Evolutionary conservation across 2,329 filamentous ascomycete species (phyloP), one percentile per base, ranked within the genome.

Genomic region (Diaporthe australafricana): DNA sequence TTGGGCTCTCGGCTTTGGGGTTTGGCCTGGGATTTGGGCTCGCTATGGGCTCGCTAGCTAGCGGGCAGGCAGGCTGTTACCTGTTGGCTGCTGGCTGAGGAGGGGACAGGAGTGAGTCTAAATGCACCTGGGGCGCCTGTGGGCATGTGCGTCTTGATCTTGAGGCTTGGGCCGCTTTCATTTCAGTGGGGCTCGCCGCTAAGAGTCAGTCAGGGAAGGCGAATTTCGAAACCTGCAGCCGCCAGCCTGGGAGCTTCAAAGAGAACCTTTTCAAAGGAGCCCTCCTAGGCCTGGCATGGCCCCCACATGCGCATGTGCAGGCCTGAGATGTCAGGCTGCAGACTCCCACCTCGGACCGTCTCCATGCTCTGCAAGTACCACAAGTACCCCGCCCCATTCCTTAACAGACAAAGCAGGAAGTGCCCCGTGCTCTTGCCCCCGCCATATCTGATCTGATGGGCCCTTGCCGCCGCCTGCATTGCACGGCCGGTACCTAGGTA

Each of bases 131-230:
- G 52, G 66, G 50, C 66, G 56, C 27, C 35, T 45, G 48, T 53
- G 52, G 63, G 48, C 52, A 53, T 55, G 65, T 60, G 56, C 56
- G 38, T 60, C 56, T 22, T 47, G 40, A 11, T 40, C 38, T 32
- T 57, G 45, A 56, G 55, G 53, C 45, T 60, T 69, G 47, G 53
- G 45, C 67, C 67, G 67, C 67, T 56, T 69, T 60, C 67, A 69
- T 56, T 69, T 60, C 67, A 69, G 67, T 60, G 47, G 53, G 67
- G 53, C 27, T 69, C 17, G 67, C 67, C 67, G 56, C 53, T 60
- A 60, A 60, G 53, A 69, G 45, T 27, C 25, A 48, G 42, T 35
- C 66, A 38, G n/a, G 25, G 38, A 47, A 56, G 52, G 50, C 52
- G n/a, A 62, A 45, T 30, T 62, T 45, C 40, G 40, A 68, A 68